Evolutionary conservation across 306 rosid species (phyloP), one percentile per base, ranked within the genome.

Genomic region (Morella rubra): DNA sequence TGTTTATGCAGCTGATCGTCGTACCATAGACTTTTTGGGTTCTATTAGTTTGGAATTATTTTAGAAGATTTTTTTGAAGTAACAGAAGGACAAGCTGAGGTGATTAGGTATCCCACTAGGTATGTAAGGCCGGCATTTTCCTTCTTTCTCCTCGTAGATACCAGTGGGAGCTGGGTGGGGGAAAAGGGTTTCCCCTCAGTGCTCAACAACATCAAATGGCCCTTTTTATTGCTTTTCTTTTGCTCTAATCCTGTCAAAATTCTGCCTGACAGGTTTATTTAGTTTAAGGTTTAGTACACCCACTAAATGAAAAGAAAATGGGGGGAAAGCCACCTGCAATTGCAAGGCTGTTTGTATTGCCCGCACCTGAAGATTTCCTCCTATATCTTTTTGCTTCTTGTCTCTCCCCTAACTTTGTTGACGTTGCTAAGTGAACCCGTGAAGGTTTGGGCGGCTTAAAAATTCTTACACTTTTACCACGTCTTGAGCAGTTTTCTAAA

Each of bases 201-300:
- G 80, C 83, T 65, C 64, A 75, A 75, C 86, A 75, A 71, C 78
- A 79, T 79, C 81, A 71, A 53, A 67, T 72, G 32, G 54, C 54
- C 55, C 72, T 71, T 80, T 74, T 73, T 71, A 13, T 67, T 64
- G 60, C 72, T 74, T 46, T 74, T 50, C 19, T 18, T 70, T 40
- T 68, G 80, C 44, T 74, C 54, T 81, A 70, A 54, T 69, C 74
- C 10, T 84, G 77, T 81, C 83, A 73, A 80, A 77, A 45, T 73
- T 77, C 72, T 73, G 55, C 75, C 75, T 84, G 84, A 74, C 82
- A 84, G 54, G 71, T 24, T 77, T 64, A 69, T 80, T 80, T 70
- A 70, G 81, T 69, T 81, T 80, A 73, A 61, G 77, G 84, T 77
- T 53, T 74, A 65, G 73, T 58, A 47, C 79, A 66, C 78, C 71